A percentile compares a stretch with the other conserved stretches of the same genome.
Conservation (phyloP, 2,329 filamentous ascomycete genomes). For the Penicillium sp. region DNA sequence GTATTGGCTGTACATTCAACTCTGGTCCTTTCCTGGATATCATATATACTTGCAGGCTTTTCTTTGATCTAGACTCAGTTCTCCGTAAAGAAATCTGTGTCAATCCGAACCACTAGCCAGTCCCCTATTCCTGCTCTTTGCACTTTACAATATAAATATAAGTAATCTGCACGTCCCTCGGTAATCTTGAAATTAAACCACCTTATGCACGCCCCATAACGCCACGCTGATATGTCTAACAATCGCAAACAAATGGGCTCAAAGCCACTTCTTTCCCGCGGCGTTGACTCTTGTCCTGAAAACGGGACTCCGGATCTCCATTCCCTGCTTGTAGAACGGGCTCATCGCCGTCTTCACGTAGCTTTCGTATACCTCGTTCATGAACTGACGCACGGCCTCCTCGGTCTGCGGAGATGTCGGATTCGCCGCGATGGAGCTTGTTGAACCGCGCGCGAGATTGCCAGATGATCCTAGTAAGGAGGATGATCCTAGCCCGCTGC, state of each 20-base stretch:
- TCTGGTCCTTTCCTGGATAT: conserved; percentile 8
- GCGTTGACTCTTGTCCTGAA: conserved; percentile 81
- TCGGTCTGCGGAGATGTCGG: conserved; percentile 88
- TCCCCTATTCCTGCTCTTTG: neutral
- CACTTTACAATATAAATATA: too few species aligned
- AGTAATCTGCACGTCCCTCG: neutral
- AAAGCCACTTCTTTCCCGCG: conserved; percentile 91
- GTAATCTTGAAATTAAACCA: neutral
- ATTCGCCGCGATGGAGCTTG: conserved; percentile 76
- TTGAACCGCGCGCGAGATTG: conserved; percentile 49
- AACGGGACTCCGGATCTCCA: conserved; percentile 81
- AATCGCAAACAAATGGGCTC: conserved; percentile 26
- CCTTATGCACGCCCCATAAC: conserved; percentile 16
- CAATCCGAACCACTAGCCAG: neutral
- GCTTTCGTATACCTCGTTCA: conserved; percentile 91
- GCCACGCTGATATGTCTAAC: conserved; percentile 22
- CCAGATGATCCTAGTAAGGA: conserved; percentile 34
- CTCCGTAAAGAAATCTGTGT: neutral
- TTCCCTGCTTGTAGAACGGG: conserved; percentile 87
- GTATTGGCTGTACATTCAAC: neutral
- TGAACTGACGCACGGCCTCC: conserved; percentile 93
- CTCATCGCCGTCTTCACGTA: conserved; percentile 98
- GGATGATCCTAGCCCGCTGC: conserved; percentile 28
- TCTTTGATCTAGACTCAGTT: neutral
- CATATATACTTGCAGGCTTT: conserved; percentile 3